A percentile compares a stretch with the other conserved stretches of the same genome.
Conservation (phyloP, 192 early-diverging fungal genomes). For the Coemansia sp. region DNA sequence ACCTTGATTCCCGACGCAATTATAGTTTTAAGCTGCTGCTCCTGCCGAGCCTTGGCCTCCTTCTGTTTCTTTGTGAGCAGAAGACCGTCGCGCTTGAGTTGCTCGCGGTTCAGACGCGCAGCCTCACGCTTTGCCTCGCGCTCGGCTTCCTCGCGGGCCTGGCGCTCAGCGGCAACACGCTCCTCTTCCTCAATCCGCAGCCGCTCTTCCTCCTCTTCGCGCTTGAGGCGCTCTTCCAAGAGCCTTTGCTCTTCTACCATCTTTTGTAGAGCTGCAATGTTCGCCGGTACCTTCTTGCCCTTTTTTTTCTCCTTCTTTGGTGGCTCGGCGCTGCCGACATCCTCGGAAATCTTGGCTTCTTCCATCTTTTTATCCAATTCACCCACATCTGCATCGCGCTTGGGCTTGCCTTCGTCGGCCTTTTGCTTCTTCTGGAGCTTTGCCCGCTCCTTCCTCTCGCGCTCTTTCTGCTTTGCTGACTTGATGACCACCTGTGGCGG, state of each 20-base stretch:
- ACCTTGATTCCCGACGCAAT: constrained; percentile 78
- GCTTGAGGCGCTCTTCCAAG: constrained; percentile 70
- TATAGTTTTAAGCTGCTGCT: constrained; percentile 73
- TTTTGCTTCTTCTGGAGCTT: constrained; percentile 48
- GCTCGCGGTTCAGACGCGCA: constrained; percentile 77
- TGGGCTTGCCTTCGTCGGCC: constrained; percentile 44
- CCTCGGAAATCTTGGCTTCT: constrained; percentile 24
- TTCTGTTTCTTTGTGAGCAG: constrained; percentile 93
- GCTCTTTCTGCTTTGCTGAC: constrained; percentile 57
- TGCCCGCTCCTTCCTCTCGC: constrained; percentile 53
- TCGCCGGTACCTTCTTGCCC: constrained; percentile 32
- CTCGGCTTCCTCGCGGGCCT: constrained; percentile 64
- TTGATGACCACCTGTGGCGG: constrained; percentile 55
- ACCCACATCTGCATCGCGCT: constrained; percentile 43
- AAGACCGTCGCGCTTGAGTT: constrained; percentile 90
- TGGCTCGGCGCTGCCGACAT: constrained; percentile 41
- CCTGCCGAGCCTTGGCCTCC: constrained; percentile 70
- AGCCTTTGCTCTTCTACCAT: constrained; percentile 62
- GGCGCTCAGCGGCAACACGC: constrained; percentile 68
- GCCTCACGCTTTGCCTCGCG: constrained; percentile 80
- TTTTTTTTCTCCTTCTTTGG: constrained; percentile 41
- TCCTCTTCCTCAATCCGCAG: constrained; percentile 69
- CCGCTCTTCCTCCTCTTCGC: constrained; percentile 78
- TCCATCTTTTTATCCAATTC: constrained; percentile 31
- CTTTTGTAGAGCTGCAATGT: constrained; percentile 52